Conservation (phyloP, 2,329 filamentous ascomycete species). For the Onygena corvina region DNA sequence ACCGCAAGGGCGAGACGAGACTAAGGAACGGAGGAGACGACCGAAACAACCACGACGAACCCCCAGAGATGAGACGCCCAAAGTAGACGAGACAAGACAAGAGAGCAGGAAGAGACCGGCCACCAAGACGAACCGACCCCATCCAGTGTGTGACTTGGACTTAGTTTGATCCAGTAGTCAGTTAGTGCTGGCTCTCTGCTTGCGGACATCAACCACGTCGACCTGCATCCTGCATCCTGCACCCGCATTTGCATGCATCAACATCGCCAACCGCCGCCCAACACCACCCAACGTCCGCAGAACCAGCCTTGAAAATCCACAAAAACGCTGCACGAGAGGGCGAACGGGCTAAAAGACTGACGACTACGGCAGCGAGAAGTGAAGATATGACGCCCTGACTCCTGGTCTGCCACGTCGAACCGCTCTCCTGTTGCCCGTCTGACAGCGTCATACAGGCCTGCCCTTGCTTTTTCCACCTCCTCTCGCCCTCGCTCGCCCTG, state of each 20-base stretch:
- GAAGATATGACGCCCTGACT: not conserved
- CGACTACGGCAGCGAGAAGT: not conserved
- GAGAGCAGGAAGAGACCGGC: not conserved
- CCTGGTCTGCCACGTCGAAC: not conserved
- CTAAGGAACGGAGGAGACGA: not conserved
- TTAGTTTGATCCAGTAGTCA: too few species aligned
- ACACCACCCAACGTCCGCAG: not conserved
- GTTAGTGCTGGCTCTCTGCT: too few species aligned
- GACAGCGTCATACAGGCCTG: conserved; percentile 4
- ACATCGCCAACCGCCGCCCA: not conserved
- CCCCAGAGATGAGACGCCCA: not conserved
- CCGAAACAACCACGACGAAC: not conserved
- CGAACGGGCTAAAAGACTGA: not conserved
- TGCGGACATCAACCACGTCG: conserved; percentile 1
- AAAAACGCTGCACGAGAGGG: not conserved
- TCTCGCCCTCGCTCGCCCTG: conserved; percentile 1
- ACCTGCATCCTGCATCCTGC: conserved; percentile 1
- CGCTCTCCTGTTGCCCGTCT: not conserved
- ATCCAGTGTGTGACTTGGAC: too few species aligned
- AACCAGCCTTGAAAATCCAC: not conserved
- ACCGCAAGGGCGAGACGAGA: too few species aligned
- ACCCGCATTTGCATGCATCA: not conserved
- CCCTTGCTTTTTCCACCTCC: conserved; percentile 8
- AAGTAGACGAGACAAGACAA: not conserved
- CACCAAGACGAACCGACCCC: too few species aligned